These are phyloP conservation scores for Cryptosporidium sp. DNA, from an alignment of 169 alveolate species.

Conservation along the genomic window DNA sequence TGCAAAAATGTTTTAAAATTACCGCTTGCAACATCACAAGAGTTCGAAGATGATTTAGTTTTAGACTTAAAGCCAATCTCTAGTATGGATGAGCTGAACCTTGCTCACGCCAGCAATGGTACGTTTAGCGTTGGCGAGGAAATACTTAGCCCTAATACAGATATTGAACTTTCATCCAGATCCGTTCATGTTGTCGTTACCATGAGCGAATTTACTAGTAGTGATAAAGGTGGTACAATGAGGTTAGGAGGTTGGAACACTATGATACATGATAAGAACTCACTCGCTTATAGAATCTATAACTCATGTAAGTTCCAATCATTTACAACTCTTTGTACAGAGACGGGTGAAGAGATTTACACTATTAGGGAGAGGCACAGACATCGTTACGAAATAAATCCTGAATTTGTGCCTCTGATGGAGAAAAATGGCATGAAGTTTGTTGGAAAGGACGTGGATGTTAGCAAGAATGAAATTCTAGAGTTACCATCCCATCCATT, in stretches of 20 bases:
- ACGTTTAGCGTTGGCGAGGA: slow-evolving; percentile 46
- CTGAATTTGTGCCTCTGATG: slow-evolving; percentile 85
- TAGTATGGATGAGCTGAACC: slow-evolving; percentile 65
- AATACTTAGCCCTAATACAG: slow-evolving; percentile 34
- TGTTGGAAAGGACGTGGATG: slow-evolving; percentile 90
- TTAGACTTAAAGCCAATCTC: slow-evolving; percentile 22
- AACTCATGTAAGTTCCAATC: slow-evolving; percentile 50
- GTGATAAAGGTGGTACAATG: slow-evolving; percentile 91
- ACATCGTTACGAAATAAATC: slow-evolving; percentile 94
- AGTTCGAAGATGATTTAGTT: slow-evolving; percentile 78
- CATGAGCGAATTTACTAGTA: slow-evolving; percentile 83
- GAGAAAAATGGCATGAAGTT: slow-evolving; percentile 91
- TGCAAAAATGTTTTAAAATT: slow-evolving; percentile 77
- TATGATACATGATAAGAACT: slow-evolving; percentile 83
- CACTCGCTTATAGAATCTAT: slow-evolving; percentile 91
- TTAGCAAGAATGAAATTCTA: slow-evolving; percentile 90
- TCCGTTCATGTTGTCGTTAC: slow-evolving; percentile 73
- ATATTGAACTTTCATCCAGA: slow-evolving; percentile 40
- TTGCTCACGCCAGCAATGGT: slow-evolving; percentile 11
- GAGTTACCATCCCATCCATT: slow-evolving; percentile 91
- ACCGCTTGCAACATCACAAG: slow-evolving; percentile 86
- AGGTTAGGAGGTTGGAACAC: slow-evolving; percentile 93
- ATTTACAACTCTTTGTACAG: slow-evolving; percentile 60
- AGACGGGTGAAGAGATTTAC: slow-evolving; percentile 81
- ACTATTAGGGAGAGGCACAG: slow-evolving; percentile 93